Evolutionary conservation across 805 yeast species (phyloP).

Genomic region (Cyberlindnera petersonii): DNA sequence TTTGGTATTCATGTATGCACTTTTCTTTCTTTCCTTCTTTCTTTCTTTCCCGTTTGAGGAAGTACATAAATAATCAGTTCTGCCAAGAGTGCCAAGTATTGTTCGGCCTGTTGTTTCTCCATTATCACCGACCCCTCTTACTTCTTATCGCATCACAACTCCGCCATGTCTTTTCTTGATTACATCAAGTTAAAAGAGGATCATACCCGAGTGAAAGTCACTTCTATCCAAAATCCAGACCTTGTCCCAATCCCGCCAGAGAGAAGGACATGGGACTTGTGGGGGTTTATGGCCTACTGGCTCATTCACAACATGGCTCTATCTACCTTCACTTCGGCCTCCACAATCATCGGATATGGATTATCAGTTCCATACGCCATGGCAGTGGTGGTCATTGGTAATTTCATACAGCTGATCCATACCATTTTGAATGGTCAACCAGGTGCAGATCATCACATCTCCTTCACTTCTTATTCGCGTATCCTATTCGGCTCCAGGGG

Average conservation of each 20-base stretch:
- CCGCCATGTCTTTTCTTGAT: not conserved
- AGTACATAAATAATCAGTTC: too few species aligned
- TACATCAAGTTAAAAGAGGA: constrained; percentile 6
- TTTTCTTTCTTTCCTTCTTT: not conserved
- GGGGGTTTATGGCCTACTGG: constrained; percentile 41
- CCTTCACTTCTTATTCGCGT: constrained; percentile 44
- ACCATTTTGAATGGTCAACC: constrained; percentile 45
- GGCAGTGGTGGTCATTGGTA: constrained; percentile 41
- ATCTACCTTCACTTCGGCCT: constrained; percentile 44
- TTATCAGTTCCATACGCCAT: constrained; percentile 43
- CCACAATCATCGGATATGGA: constrained; percentile 42
- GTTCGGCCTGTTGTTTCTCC: too few species aligned
- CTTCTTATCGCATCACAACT: not conserved
- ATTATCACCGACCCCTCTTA: too few species aligned
- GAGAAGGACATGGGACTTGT: constrained; percentile 38
- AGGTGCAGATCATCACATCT: constrained; percentile 48
- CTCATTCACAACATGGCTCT: constrained; percentile 42
- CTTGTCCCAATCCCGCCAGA: constrained; percentile 16
- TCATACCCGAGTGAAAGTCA: constrained; percentile 5
- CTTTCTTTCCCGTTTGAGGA: not conserved
- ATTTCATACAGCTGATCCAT: constrained; percentile 37
- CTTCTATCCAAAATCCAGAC: constrained; percentile 4
- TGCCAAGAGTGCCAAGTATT: too few species aligned
- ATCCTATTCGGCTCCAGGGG: constrained; percentile 46
- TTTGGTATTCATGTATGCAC: not conserved